These are phyloP conservation scores for Colletotrichum caudatum DNA, from an alignment of 2,329 filamentous ascomycete genomes.

Conservation along the genomic window DNA sequence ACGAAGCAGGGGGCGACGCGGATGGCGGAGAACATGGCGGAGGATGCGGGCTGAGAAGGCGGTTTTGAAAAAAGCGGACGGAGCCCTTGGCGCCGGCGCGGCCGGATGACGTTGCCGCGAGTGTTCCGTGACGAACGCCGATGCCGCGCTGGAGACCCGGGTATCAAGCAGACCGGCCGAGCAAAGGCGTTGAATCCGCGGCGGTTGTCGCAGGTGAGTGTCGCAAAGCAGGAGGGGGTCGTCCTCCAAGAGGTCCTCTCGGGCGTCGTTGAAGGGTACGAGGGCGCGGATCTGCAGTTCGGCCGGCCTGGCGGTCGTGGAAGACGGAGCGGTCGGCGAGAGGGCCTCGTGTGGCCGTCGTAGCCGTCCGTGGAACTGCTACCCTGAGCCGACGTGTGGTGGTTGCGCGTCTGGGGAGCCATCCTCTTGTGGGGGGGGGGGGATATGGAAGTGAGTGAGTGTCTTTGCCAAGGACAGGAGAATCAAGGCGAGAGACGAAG, in stretches of 20 bases:
- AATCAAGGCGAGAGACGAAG: neutral
- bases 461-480: neutral
- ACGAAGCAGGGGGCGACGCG: constrained; percentile 51
- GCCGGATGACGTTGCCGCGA: constrained; percentile 52
- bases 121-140: constrained; percentile 50
- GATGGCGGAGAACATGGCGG: constrained; percentile 48
- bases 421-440: neutral
- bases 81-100: constrained; percentile 50
- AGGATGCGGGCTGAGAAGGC: constrained; percentile 41
- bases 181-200: constrained; percentile 54
- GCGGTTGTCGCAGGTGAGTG: constrained; percentile 47
- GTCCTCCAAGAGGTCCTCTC: constrained; percentile 44
- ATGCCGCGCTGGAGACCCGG: constrained; percentile 58
- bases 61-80: constrained; percentile 44
- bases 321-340: constrained; percentile 48
- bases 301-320: constrained; percentile 47
- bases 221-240: constrained; percentile 43
- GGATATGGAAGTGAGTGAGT: neutral
- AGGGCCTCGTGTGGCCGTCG: constrained; percentile 38
- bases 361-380: constrained; percentile 40
- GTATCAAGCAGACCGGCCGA: constrained; percentile 57
- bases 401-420: constrained; percentile 28
- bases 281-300: constrained; percentile 49
- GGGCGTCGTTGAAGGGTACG: constrained; percentile 48
- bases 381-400: constrained; percentile 32